Base-by-base conservation (phyloP, 805 yeast species). In the Ogataea naganishii region DNA sequence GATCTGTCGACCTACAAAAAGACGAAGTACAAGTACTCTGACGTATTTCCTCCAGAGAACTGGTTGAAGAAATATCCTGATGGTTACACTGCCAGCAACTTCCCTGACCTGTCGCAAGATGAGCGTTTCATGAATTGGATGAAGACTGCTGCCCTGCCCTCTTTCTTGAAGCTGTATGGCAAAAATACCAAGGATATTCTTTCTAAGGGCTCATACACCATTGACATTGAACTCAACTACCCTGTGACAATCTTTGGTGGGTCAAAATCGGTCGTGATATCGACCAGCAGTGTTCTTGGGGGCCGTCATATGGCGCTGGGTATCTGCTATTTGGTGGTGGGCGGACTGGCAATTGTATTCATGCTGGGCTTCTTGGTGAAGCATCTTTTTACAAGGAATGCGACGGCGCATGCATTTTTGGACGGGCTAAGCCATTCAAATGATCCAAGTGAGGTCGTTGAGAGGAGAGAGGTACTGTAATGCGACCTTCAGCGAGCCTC, bases 71-170 rank as follows among this genome's bases (percentile, higher is more conserved):
- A 48, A 58, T 89, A 56, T 53, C 97, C 97, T 2, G 58, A 86
- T 36, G 97, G 97, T 0, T 89, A 92, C 58, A 84, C 80, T n/a
- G 76, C 70, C 20, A 72, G 72, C 5, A 85, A 84, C 52, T 44
- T 89, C 37, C 95, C 94, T 3, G 79, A 82, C 48, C 51, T 89
- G 27, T 66, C 82, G 2, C 50, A 58, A 21, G 77, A 92, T 85
- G 89, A 84, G 49, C 77, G 77, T 40, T 71, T 89, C 44, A 95
- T 86, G 62, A 89, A 86, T 54, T 89, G 98, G 98, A 89, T 89
- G 96, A 74, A 94, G 46, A 86, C 96, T 1, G 95, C 97, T 0
- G 96, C 94, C 0, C 63, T 89, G 38, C 94, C 97, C 17, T 73
- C 80, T 9, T 89, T 92, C 49, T 75, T 80, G 64, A 89, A 92